A percentile compares a stretch with the other conserved stretches of the same genome.
Conservation (phyloP, 78 protist species). For the Chrysochromulina tobinii region DNA sequence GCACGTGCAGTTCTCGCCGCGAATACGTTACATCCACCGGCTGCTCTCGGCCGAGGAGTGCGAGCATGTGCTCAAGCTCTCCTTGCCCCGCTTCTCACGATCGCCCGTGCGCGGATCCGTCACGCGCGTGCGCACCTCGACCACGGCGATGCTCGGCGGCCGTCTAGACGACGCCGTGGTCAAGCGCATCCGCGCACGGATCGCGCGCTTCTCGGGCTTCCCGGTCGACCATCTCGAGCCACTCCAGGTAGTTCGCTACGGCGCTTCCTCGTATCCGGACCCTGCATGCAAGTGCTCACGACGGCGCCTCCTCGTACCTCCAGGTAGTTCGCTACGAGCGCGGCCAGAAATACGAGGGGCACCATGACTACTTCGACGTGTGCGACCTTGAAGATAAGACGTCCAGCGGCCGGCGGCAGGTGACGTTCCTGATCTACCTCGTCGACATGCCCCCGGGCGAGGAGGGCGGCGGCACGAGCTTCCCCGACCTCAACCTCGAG, state of each 20-base stretch:
- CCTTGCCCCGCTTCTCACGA: background rate
- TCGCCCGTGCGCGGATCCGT: conserved; percentile 20
- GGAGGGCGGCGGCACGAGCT: conserved; percentile 12
- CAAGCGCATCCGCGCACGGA: background rate
- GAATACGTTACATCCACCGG: background rate
- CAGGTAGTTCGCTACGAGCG: background rate
- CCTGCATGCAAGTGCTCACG: too few relatives aligned
- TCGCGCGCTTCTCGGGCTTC: conserved; percentile 24
- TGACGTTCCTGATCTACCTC: background rate
- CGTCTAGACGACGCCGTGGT: background rate
- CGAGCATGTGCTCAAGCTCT: background rate
- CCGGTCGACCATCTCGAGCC: background rate
- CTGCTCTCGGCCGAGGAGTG: background rate
- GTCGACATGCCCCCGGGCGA: conserved; percentile 14
- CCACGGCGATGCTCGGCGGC: conserved; percentile 24
- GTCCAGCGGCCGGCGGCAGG: conserved; percentile 9
- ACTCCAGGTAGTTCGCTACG: background rate
- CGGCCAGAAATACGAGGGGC: conserved; percentile 15
- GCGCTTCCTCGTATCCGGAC: too few relatives aligned
- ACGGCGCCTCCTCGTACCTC: background rate
- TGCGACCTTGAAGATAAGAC: background rate
- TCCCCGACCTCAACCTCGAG: background rate
- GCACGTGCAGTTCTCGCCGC: conserved; percentile 3
- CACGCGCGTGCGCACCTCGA: conserved; percentile 24
- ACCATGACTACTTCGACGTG: conserved; percentile 3